A percentile compares a stretch with the other conserved stretches of the same genome.
Evolutionary conservation across 495 filamentous ascomycete species (phyloP).

Genomic region (Trichoderma asperelloides): DNA sequence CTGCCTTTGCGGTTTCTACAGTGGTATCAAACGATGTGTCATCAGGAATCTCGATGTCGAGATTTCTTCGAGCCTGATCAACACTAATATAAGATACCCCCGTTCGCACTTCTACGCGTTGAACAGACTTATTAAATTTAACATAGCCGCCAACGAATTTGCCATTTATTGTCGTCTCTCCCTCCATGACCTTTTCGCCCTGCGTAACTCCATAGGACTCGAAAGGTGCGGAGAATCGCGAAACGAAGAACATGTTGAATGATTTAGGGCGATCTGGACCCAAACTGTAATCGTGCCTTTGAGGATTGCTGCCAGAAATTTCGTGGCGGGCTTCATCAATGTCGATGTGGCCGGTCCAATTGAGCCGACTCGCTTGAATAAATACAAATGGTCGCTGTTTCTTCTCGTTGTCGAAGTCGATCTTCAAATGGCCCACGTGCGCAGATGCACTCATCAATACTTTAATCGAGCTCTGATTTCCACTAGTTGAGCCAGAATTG

Average conservation of each 20-base stretch:
- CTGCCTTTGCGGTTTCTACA: slow-evolving; percentile 17
- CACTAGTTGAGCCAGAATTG: not conserved
- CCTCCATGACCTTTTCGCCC: slow-evolving; percentile 15
- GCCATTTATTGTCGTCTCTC: slow-evolving; percentile 12
- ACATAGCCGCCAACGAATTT: slow-evolving; percentile 23
- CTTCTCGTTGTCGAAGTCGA: slow-evolving; percentile 17
- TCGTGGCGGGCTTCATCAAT: slow-evolving; percentile 18
- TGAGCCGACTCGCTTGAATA: slow-evolving; percentile 24
- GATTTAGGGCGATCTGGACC: slow-evolving; percentile 20
- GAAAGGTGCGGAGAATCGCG: slow-evolving; percentile 24
- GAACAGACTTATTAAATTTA: slow-evolving; percentile 14
- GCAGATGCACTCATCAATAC: slow-evolving; percentile 21
- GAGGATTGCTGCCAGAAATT: slow-evolving; percentile 23
- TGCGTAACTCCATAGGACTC: slow-evolving; percentile 19
- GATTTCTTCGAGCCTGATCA: slow-evolving; percentile 24
- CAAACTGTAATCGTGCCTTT: slow-evolving; percentile 23
- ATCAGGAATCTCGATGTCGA: slow-evolving; percentile 24
- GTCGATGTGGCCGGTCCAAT: slow-evolving; percentile 24
- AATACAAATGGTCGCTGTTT: slow-evolving; percentile 16
- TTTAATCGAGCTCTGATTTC: slow-evolving; percentile 15
- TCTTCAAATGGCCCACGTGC: slow-evolving; percentile 19
- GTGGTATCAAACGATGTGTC: slow-evolving; percentile 18
- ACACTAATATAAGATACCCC: slow-evolving; percentile 25
- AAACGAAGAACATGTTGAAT: slow-evolving; percentile 24
- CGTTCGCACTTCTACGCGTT: slow-evolving; percentile 21